Conservation (phyloP, 192 early-diverging fungal genomes). For the Geranomyces michiganensis region DNA sequence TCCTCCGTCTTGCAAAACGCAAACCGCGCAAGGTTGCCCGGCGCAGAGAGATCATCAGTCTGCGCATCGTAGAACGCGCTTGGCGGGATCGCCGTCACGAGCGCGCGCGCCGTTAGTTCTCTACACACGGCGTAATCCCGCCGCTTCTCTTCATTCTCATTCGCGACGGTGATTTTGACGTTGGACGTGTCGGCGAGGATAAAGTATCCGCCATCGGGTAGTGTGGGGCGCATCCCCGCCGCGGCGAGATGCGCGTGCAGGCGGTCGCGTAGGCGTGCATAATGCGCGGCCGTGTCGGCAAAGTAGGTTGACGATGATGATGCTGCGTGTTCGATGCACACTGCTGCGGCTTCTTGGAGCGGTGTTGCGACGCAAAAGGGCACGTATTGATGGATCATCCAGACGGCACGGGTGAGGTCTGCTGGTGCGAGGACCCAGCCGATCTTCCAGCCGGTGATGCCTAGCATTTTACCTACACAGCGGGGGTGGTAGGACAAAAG, state of each 20-base stretch:
- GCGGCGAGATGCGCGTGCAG: constrained; percentile 70
- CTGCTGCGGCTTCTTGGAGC: constrained; percentile 80
- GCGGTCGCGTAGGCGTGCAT: constrained; percentile 72
- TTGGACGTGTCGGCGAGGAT: constrained; percentile 79
- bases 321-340: constrained; percentile 68
- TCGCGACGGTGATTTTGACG: constrained; percentile 48
- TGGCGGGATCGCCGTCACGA: constrained; percentile 90
- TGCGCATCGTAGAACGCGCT: constrained; percentile 78
- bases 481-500: constrained; percentile 64
- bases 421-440: constrained; percentile 88
- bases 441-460: constrained; percentile 95
- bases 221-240: constrained; percentile 73
- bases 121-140: constrained; percentile 82
- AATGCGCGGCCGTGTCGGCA: constrained; percentile 65
- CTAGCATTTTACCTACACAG: constrained; percentile 93
- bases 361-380: constrained; percentile 90
- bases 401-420: constrained; percentile 69
- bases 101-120: constrained; percentile 84
- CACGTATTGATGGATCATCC: constrained; percentile 87
- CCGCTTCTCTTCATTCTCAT: constrained; percentile 22
- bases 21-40: constrained; percentile 79
- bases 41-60: constrained; percentile 43
- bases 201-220: constrained; percentile 93
- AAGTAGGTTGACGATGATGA: constrained; percentile 60
- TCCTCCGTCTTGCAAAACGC: constrained; percentile 93